These are phyloP conservation scores for Dunaliella primolecta DNA, from an alignment of 139 green algal genomes.

Conservation along the genomic window DNA sequence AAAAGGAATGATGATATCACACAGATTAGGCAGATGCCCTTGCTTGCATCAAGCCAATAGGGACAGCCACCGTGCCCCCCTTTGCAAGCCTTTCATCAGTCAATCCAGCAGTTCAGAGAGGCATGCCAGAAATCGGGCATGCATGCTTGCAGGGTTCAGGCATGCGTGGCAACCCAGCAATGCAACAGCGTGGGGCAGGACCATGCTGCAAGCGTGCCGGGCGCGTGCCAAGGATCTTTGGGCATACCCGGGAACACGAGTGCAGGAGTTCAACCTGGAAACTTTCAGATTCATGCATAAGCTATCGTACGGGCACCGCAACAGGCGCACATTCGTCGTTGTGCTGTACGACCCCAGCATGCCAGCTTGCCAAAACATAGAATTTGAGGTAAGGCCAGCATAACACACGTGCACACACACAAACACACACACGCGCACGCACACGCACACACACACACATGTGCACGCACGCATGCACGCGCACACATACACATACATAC, in stretches of 20 bases:
- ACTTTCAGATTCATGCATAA: slow-evolving; percentile 18
- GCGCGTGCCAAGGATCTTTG: background rate
- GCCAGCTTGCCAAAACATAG: slow-evolving; percentile 1
- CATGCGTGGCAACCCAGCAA: no score
- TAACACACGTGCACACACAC: background rate
- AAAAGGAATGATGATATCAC: no score
- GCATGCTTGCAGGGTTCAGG: no score
- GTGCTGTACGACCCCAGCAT: slow-evolving; percentile 28
- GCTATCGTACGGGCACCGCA: slow-evolving; percentile 22
- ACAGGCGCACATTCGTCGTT: slow-evolving; percentile 18
- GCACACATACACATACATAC: slow-evolving; percentile 5
- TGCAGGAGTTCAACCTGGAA: slow-evolving; percentile 23
- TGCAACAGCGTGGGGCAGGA: no score
- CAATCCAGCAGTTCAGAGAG: no score
- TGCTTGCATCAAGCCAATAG: no score
- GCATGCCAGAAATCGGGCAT: no score
- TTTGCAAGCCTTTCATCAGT: no score
- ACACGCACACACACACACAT: slow-evolving; percentile 8
- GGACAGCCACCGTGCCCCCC: no score
- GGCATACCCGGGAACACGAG: slow-evolving; percentile 2
- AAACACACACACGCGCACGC: background rate
- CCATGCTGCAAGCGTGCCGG: background rate
- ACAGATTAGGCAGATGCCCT: no score
- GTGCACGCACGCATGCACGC: background rate
- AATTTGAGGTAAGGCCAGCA: slow-evolving; percentile 22